Evolutionary conservation across 495 filamentous ascomycete species (phyloP).

Genomic region (Margaritispora aquatica): DNA sequence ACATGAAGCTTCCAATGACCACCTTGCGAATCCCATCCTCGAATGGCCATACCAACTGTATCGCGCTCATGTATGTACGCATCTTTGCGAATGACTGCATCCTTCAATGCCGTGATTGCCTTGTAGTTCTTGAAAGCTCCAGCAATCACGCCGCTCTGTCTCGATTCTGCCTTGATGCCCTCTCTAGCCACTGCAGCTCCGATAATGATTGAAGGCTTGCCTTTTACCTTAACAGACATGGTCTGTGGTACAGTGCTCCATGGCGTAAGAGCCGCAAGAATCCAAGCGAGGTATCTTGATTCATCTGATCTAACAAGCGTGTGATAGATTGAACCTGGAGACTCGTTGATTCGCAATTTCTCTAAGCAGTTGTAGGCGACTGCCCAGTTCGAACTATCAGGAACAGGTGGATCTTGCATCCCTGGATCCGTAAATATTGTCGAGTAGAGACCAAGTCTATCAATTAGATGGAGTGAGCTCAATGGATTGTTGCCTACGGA

Average conservation of each 20-base stretch:
- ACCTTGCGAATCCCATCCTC: conserved; percentile 57
- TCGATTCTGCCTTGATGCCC: conserved; percentile 75
- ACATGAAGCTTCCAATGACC: conserved; percentile 71
- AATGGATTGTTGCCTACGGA: conserved; percentile 59
- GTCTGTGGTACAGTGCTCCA: conserved; percentile 57
- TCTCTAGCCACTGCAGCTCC: conserved; percentile 59
- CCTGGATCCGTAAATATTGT: conserved; percentile 72
- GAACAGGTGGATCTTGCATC: conserved; percentile 28
- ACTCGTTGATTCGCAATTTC: conserved; percentile 39
- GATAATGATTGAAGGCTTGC: conserved; percentile 42
- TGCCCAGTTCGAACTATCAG: conserved; percentile 37
- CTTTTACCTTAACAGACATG: conserved; percentile 32
- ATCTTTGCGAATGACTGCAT: conserved; percentile 35
- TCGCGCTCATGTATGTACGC: conserved; percentile 31
- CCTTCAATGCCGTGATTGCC: conserved; percentile 55
- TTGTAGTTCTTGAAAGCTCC: conserved; percentile 51
- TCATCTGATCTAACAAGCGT: conserved; percentile 52
- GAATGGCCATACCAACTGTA: conserved; percentile 66
- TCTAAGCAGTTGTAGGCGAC: conserved; percentile 45
- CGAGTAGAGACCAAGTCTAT: conserved; percentile 67
- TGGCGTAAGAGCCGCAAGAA: conserved; percentile 65
- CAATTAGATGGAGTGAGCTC: conserved; percentile 61
- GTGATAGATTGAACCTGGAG: conserved; percentile 40
- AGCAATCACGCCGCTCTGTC: conserved; percentile 56
- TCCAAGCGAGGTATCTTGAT: conserved; percentile 66